Evolutionary conservation across 2,329 filamentous ascomycete genomes (phyloP).

Genomic region (Fragosphaeria purpurea): DNA sequence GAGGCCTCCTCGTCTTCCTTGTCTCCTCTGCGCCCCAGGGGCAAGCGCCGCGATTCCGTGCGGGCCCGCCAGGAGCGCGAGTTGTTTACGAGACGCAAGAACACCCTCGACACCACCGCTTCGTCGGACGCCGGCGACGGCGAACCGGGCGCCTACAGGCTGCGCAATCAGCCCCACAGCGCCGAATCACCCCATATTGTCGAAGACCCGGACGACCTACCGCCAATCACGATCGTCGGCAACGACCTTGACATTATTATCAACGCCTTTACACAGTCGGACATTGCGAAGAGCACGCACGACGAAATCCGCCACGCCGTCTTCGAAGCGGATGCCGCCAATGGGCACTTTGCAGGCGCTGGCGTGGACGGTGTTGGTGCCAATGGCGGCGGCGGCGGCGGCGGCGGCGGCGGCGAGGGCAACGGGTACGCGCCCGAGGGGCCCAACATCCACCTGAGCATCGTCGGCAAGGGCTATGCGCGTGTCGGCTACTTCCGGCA

Average conservation of each 20-base stretch:
- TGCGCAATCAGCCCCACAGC: slow-evolving; percentile 35
- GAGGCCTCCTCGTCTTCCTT: slow-evolving; percentile 43
- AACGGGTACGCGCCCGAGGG: slow-evolving; percentile 28
- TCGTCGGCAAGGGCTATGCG: slow-evolving; percentile 68
- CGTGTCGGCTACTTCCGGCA: slow-evolving; percentile 72
- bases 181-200: slow-evolving; percentile 45
- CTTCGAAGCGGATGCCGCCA: slow-evolving; percentile 52
- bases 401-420: background rate
- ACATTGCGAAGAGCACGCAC: slow-evolving; percentile 62
- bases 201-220: slow-evolving; percentile 60
- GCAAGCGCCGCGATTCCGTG: slow-evolving; percentile 68
- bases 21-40: slow-evolving; percentile 46
- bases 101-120: slow-evolving; percentile 51
- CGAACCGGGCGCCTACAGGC: slow-evolving; percentile 39
- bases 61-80: slow-evolving; percentile 80
- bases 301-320: slow-evolving; percentile 71
- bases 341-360: slow-evolving; percentile 51
- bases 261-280: slow-evolving; percentile 63
- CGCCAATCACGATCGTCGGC: slow-evolving; percentile 47
- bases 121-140: slow-evolving; percentile 48
- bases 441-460: slow-evolving; percentile 41
- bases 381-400: background rate
- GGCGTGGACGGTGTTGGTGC: background rate
- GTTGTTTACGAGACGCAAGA: slow-evolving; percentile 75
- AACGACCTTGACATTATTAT: slow-evolving; percentile 80